phyloP scores from a whole-genome alignment of 331 rosid genomes.

The Malus hybrid region DNA sequence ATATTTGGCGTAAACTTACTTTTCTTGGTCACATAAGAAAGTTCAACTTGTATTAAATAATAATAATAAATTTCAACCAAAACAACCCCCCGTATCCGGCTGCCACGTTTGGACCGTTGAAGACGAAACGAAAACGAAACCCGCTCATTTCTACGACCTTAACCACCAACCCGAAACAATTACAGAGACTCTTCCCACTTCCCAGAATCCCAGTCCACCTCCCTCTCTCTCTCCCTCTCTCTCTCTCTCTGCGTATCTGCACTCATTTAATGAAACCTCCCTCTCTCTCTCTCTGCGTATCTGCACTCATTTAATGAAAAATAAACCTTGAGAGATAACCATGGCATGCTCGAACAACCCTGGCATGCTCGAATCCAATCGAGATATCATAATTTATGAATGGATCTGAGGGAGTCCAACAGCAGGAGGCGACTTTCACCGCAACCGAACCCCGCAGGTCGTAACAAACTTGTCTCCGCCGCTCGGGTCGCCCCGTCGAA shows the following conservation, averaged over 20 bases:
- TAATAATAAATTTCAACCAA: background rate
- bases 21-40: background rate
- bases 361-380: background rate
- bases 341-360: background rate
- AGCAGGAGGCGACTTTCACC: constrained; percentile 4
- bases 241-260: background rate
- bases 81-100: background rate
- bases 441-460: background rate
- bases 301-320: background rate
- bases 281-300: background rate
- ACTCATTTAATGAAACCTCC: background rate
- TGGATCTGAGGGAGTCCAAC: constrained; percentile 12
- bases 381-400: background rate
- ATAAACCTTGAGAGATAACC: background rate
- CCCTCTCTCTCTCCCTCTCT: background rate
- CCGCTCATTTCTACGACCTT: background rate
- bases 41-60: background rate
- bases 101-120: constrained; percentile 5
- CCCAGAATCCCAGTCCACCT: background rate
- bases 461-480: background rate
- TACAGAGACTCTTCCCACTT: background rate
- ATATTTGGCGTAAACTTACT: background rate
- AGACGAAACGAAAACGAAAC: constrained; percentile 4
- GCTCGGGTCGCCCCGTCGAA: background rate
- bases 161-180: constrained; percentile 4